phyloP scores from a whole-genome alignment of 225 moss, liverwort and hornwort species.

The Physcomitrellopsis africana region DNA sequence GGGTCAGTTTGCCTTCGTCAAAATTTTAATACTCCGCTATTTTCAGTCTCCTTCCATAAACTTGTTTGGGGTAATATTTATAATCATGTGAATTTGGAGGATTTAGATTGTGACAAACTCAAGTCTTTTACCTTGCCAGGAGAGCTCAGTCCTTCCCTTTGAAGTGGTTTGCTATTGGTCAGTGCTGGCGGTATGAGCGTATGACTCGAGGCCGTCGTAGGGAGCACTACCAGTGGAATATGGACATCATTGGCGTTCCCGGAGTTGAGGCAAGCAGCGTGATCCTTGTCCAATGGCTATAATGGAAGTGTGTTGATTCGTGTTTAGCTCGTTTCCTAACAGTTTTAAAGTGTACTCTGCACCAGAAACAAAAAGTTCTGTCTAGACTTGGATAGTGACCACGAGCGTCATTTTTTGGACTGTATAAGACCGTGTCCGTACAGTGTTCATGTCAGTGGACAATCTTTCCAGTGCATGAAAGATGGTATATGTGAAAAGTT shows the following conservation, averaged over 20 bases:
- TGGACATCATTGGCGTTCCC: constrained; percentile 90
- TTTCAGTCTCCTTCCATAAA: background rate
- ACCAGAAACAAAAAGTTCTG: background rate
- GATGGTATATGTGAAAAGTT: no score
- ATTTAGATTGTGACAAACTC: background rate
- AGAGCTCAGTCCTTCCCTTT: constrained; percentile 76
- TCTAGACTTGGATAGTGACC: constrained; percentile 11
- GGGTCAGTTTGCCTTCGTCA: constrained; percentile 55
- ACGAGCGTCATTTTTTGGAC: background rate
- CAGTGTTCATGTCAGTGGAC: background rate
- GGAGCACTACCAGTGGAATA: constrained; percentile 98
- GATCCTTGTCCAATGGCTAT: background rate
- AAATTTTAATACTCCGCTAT: background rate
- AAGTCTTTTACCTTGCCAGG: constrained; percentile 46
- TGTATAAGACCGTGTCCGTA: background rate
- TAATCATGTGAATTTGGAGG: constrained; percentile 5
- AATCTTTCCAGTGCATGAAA: background rate
- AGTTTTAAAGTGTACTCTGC: no score
- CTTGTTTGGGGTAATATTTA: background rate
- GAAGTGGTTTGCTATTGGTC: constrained; percentile 97
- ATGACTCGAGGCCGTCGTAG: constrained; percentile 88
- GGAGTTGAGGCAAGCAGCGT: constrained; percentile 74
- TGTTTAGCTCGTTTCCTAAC: background rate
- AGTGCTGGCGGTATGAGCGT: constrained; percentile 98
- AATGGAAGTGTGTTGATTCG: background rate